Evolutionary conservation across 1,284 basidiomycete species (phyloP).

Genomic region (Ganoderma leucocontextum): DNA sequence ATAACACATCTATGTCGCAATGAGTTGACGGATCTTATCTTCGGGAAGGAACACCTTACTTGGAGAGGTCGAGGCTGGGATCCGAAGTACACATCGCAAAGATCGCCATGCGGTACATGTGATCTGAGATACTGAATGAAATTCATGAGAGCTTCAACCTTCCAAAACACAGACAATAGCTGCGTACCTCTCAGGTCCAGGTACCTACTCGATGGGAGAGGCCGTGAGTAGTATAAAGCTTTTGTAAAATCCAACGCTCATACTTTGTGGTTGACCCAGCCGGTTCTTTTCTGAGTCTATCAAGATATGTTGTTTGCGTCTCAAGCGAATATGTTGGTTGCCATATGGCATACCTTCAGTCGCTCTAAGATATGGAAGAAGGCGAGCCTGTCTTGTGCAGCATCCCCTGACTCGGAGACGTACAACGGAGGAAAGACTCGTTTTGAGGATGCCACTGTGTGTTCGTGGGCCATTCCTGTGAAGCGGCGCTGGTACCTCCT

Average conservation of each 20-base stretch:
- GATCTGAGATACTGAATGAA: slow-evolving; percentile 85
- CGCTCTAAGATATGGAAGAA: slow-evolving; percentile 91
- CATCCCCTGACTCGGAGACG: slow-evolving; percentile 58
- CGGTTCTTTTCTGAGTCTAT: slow-evolving; percentile 93
- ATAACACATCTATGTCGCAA: slow-evolving; percentile 74
- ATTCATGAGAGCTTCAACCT: slow-evolving; percentile 6
- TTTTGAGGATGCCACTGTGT: slow-evolving; percentile 17
- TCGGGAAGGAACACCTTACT: slow-evolving; percentile 51
- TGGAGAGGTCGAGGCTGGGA: slow-evolving; percentile 75
- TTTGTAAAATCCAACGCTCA: slow-evolving; percentile 31
- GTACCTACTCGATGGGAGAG: slow-evolving; percentile 58
- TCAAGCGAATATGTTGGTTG: not conserved
- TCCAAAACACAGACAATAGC: not conserved
- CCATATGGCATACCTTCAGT: slow-evolving; percentile 70
- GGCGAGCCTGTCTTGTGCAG: slow-evolving; percentile 74
- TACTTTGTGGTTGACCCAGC: slow-evolving; percentile 89
- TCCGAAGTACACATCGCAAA: slow-evolving; percentile 87
- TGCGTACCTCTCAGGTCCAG: slow-evolving; percentile 78
- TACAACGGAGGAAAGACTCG: slow-evolving; percentile 64
- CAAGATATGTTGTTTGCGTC: not conserved
- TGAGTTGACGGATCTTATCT: not conserved
- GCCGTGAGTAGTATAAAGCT: slow-evolving; percentile 7
- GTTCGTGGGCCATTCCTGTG: not conserved
- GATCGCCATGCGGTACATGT: slow-evolving; percentile 98
- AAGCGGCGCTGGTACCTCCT: not conserved